These are phyloP conservation scores for Trichoderma brevicompactum DNA, from an alignment of 2,329 filamentous ascomycete species.

Conservation along the genomic window DNA sequence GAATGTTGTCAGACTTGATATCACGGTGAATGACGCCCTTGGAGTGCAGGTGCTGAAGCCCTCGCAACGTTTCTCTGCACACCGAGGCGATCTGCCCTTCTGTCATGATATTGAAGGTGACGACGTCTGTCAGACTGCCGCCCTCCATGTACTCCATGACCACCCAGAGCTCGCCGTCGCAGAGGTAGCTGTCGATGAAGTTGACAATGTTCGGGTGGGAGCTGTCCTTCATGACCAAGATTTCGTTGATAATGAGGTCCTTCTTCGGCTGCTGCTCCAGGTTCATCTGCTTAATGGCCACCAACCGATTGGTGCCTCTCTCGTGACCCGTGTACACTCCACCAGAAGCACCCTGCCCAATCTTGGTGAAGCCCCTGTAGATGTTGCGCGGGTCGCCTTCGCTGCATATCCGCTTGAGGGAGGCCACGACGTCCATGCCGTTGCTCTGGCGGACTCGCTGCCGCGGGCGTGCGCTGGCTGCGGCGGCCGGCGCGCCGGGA, in stretches of 20 bases:
- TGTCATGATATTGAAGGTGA: constrained; percentile 99
- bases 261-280: constrained; percentile 98
- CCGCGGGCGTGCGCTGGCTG: constrained; percentile 67
- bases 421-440: constrained; percentile 78
- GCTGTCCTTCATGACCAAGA: constrained; percentile 98
- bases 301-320: constrained; percentile 78
- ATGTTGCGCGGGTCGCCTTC: constrained; percentile 86
- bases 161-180: constrained; percentile 91
- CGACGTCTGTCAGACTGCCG: constrained; percentile 94
- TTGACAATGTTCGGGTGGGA: constrained; percentile 99
- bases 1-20: constrained; percentile 98
- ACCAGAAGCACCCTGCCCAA: constrained; percentile 95
- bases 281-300: constrained; percentile 99
- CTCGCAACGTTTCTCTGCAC: constrained; percentile 88
- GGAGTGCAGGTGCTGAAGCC: constrained; percentile 92
- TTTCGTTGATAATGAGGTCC: constrained; percentile 98
- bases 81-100: constrained; percentile 97
- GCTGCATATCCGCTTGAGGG: constrained; percentile 87
- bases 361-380: constrained; percentile 88
- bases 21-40: constrained; percentile 98
- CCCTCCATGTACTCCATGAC: constrained; percentile 99
- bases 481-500: constrained; percentile 42
- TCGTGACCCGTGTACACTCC: constrained; percentile 94
- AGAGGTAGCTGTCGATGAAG: constrained; percentile 96
- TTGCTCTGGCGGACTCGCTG: constrained; percentile 80